Conservation (phyloP, 75 land plant species). For the Gnetum montanum region DNA sequence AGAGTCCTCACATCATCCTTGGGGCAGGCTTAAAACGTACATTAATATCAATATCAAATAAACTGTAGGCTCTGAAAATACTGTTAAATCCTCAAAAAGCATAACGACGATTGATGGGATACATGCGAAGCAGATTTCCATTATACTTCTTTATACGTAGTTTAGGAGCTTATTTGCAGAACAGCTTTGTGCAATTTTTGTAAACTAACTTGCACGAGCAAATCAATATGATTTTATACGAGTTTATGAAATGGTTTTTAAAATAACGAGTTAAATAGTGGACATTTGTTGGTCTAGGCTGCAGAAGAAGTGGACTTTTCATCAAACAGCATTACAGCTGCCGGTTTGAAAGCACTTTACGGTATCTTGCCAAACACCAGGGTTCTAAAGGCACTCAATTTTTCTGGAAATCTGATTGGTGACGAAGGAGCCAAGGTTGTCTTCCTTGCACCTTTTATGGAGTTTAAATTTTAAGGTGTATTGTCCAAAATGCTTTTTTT, state of each 20-base stretch:
- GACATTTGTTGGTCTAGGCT: constrained; percentile 25
- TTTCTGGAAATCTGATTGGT: constrained; percentile 89
- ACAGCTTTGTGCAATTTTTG: not conserved
- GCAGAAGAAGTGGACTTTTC: constrained; percentile 89
- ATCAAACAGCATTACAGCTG: constrained; percentile 87
- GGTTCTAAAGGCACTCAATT: constrained; percentile 57
- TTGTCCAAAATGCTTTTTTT: too few species aligned
- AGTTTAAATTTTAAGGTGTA: too few species aligned
- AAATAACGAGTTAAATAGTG: not conserved
- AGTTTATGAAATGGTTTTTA: not conserved
- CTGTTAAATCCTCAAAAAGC: too few species aligned
- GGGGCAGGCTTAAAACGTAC: too few species aligned
- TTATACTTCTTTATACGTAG: not conserved
- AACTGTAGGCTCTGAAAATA: too few species aligned
- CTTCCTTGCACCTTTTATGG: not conserved
- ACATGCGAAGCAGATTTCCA: not conserved
- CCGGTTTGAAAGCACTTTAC: constrained; percentile 74
- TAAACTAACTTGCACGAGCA: too few species aligned
- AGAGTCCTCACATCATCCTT: too few species aligned
- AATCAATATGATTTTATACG: not conserved
- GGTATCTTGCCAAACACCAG: constrained; percentile 65
- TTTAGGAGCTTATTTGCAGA: not conserved
- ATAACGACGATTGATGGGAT: too few species aligned
- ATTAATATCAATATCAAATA: too few species aligned
- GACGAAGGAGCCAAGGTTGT: constrained; percentile 96